A percentile compares a stretch with the other conserved stretches of the same genome.
These are phyloP conservation scores for Drechslerella stenobrocha DNA, from an alignment of 2,329 filamentous ascomycete genomes.

Conservation along the genomic window DNA sequence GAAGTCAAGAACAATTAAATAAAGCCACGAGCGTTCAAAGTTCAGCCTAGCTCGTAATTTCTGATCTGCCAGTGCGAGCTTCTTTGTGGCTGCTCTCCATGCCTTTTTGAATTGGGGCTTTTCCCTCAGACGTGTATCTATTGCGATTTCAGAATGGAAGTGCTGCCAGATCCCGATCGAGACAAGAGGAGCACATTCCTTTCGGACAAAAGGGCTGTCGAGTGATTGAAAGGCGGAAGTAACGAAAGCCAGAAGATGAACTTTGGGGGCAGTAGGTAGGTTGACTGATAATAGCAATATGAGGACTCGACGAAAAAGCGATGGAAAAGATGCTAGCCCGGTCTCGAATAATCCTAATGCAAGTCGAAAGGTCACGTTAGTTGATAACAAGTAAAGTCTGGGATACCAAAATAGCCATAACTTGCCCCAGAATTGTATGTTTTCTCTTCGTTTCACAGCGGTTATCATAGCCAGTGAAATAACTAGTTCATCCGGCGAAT, in stretches of 20 bases:
- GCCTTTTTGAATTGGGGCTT: slow-evolving; percentile 77
- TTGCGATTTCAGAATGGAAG: slow-evolving; percentile 73
- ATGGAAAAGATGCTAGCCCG: slow-evolving; percentile 79
- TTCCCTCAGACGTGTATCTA: slow-evolving; percentile 73
- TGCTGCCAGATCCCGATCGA: slow-evolving; percentile 97
- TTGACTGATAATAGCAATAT: slow-evolving; percentile 79
- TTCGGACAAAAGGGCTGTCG: slow-evolving; percentile 83
- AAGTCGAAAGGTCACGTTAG: background rate
- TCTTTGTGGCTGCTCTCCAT: slow-evolving; percentile 83
- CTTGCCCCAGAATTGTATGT: slow-evolving; percentile 82
- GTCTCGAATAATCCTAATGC: slow-evolving; percentile 71
- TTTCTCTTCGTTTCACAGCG: slow-evolving; percentile 85
- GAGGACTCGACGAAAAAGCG: slow-evolving; percentile 83
- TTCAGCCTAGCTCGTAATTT: slow-evolving; percentile 74
- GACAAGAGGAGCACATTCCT: slow-evolving; percentile 93
- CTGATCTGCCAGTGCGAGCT: slow-evolving; percentile 85
- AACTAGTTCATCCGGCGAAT: slow-evolving; percentile 88
- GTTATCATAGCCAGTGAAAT: slow-evolving; percentile 81
- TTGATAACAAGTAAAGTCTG: background rate
- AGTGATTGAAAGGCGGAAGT: slow-evolving; percentile 92
- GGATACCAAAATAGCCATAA: slow-evolving; percentile 8
- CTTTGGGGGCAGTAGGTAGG: slow-evolving; percentile 68
- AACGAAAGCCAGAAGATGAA: slow-evolving; percentile 84
- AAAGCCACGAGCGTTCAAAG: slow-evolving; percentile 94
- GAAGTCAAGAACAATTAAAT: slow-evolving; percentile 81